Evolutionary conservation across 306 rosid species (phyloP).

Genomic region (Medicago arabica): DNA sequence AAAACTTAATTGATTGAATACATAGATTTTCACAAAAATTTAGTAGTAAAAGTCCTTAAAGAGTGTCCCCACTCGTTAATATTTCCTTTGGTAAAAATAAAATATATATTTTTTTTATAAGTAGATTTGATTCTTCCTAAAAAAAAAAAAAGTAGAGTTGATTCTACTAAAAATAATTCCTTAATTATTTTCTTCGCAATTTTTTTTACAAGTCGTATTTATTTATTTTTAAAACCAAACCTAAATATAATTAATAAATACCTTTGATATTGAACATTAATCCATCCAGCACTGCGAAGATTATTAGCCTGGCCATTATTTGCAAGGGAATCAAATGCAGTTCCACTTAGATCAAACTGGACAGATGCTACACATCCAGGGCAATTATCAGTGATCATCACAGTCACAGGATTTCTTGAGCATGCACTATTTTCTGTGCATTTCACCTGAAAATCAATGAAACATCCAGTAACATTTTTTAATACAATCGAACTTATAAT

Average conservation of each 20-base stretch:
- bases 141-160: too few relatives aligned
- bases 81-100: too few relatives aligned
- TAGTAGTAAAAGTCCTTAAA: too few relatives aligned
- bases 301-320: conserved; percentile 33
- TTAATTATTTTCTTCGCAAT: too few relatives aligned
- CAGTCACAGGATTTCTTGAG: conserved; percentile 53
- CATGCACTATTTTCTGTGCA: conserved; percentile 57
- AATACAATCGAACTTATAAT: neutral
- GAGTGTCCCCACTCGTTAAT: too few relatives aligned
- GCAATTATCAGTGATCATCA: conserved; percentile 64
- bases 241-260: neutral
- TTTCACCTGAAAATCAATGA: conserved; percentile 49
- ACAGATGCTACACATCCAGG: conserved; percentile 47
- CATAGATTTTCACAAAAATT: too few relatives aligned
- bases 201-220: too few relatives aligned
- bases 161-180: too few relatives aligned
- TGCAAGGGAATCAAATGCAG: conserved; percentile 79
- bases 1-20: too few relatives aligned
- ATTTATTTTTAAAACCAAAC: too few relatives aligned
- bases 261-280: conserved; percentile 64
- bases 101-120: too few relatives aligned
- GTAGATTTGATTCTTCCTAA: too few relatives aligned
- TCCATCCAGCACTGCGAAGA: conserved; percentile 52
- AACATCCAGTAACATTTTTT: neutral
- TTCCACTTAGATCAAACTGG: conserved; percentile 76